Evolutionary conservation across 192 early-diverging fungal species (phyloP), one percentile per base, ranked within the genome.

Genomic region (Phlyctochytrium planicorne): DNA sequence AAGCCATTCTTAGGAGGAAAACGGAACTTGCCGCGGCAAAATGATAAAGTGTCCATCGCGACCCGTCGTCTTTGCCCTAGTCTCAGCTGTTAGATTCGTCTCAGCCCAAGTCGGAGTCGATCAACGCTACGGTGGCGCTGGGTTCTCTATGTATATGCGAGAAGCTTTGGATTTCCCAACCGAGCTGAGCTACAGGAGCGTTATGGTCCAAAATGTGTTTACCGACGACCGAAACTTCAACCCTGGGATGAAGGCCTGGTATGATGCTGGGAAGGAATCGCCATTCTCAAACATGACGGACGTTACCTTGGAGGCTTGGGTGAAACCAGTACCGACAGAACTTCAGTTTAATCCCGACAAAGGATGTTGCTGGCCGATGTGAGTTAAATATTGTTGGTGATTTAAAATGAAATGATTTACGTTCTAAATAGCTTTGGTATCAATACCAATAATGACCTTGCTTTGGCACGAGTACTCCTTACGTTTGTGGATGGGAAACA

Each of bases 361-460:
- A n/a, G 53, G 62, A 17, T 64, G 62, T 24, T 64, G 62, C 37
- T 64, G 62, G 62, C 40, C 40, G 24, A 32, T 64, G 30, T 64
- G 24, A 52, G 62, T n/a, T n/a, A n/a, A n/a, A n/a, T n/a, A n/a
- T 52, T 53, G 37, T 36, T 52, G 20, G 31, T 31, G 32, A 32
- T 36, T 57, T 52, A 10, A 6, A 2, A 31, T 25, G 27, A n/a
- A n/a, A n/a, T n/a, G n/a, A n/a, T 64, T 17, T 2, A 27, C 3
- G n/a, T n/a, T n/a, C n/a, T n/a, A n/a, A n/a, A n/a, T n/a, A n/a
- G n/a, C n/a, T n/a, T n/a, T n/a, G n/a, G n/a, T n/a, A n/a, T n/a
- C n/a, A n/a, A n/a, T n/a, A n/a, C n/a, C n/a, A n/a, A n/a, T n/a
- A n/a, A n/a, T n/a, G n/a, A n/a, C n/a, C n/a, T n/a, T n/a, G n/a